Percentiles rank a stretch among this genome's conserved stretches.
These are phyloP conservation scores for Chaetomiaceae sp. DNA, from an alignment of 2,329 filamentous ascomycete species.

Conservation along the genomic window DNA sequence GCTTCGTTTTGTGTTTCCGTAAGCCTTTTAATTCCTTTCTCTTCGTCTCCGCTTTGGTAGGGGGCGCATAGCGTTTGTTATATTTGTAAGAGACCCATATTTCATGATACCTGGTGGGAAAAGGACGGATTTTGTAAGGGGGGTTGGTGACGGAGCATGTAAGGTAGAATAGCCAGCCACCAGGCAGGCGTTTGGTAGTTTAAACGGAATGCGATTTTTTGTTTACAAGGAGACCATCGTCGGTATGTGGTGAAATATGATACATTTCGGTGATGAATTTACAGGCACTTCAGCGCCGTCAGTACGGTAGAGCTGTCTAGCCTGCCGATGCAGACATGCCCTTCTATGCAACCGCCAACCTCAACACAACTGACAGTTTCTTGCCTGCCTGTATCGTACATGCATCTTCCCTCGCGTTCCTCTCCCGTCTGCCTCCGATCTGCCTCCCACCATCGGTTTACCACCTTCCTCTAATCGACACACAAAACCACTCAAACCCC, in stretches of 20 bases:
- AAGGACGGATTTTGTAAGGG: constrained; percentile 6
- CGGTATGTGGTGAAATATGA: neutral
- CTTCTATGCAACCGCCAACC: no score
- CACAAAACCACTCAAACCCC: neutral
- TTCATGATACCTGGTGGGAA: constrained; percentile 28
- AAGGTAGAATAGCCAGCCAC: constrained; percentile 17
- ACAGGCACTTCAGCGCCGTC: neutral
- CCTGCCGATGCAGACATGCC: no score
- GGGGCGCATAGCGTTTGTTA: constrained; percentile 18
- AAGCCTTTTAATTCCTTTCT: constrained; percentile 16
- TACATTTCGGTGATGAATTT: constrained; percentile 4
- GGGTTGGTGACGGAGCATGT: constrained; percentile 18
- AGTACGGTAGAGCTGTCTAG: no score
- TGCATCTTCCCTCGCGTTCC: neutral
- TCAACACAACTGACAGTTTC: neutral
- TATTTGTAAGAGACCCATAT: constrained; percentile 12
- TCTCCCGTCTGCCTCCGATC: neutral
- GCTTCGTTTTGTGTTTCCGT: constrained; percentile 13
- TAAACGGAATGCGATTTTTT: constrained; percentile 1
- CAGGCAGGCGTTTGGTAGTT: constrained; percentile 15
- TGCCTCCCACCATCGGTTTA: no score
- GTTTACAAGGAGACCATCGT: neutral
- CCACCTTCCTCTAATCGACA: neutral
- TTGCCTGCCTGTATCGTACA: constrained; percentile 11
- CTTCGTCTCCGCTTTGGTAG: neutral